These are phyloP conservation scores for Penicillium simplicissimum DNA, from an alignment of 495 filamentous ascomycete species.

Conservation along the genomic window DNA sequence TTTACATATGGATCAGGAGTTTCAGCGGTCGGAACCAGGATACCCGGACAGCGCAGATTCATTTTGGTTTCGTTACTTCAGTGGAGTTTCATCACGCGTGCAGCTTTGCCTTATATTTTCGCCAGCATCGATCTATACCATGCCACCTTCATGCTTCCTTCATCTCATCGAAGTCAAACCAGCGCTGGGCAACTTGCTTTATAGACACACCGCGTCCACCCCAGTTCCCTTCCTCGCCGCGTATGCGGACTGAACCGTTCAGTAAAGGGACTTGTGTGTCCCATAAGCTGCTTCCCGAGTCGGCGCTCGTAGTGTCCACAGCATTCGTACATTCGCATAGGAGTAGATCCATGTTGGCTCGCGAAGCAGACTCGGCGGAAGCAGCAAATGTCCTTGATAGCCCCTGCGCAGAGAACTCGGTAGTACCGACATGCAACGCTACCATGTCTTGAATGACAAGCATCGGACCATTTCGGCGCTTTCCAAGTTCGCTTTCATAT, in stretches of 20 bases:
- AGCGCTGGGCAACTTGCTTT: slow-evolving; percentile 63
- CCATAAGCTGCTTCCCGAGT: slow-evolving; percentile 46
- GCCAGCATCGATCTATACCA: slow-evolving; percentile 10
- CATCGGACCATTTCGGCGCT: slow-evolving; percentile 25
- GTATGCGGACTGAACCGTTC: slow-evolving; percentile 56
- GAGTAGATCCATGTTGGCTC: slow-evolving; percentile 33
- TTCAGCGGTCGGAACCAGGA: slow-evolving; percentile 42
- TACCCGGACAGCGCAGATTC: slow-evolving; percentile 42
- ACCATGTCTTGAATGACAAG: slow-evolving; percentile 69
- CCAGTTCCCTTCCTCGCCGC: slow-evolving; percentile 59
- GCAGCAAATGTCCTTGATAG: slow-evolving; percentile 67
- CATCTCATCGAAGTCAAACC: slow-evolving; percentile 62
- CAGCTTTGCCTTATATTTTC: slow-evolving; percentile 15
- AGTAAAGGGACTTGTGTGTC: slow-evolving; percentile 62
- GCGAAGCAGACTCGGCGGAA: slow-evolving; percentile 63
- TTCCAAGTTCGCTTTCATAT: not conserved
- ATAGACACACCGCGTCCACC: slow-evolving; percentile 68
- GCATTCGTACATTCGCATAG: slow-evolving; percentile 47
- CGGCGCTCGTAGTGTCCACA: slow-evolving; percentile 24
- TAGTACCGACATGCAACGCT: slow-evolving; percentile 66
- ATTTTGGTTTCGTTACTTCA: slow-evolving; percentile 5
- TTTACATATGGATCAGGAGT: slow-evolving; percentile 39
- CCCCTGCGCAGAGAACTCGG: slow-evolving; percentile 83
- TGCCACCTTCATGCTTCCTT: not conserved
- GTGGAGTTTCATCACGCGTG: slow-evolving; percentile 26